Percentiles rank a stretch among this genome's conserved stretches.
Evolutionary conservation across 208 protist genomes (phyloP).

Genomic region (Leishmania aethiopica): DNA sequence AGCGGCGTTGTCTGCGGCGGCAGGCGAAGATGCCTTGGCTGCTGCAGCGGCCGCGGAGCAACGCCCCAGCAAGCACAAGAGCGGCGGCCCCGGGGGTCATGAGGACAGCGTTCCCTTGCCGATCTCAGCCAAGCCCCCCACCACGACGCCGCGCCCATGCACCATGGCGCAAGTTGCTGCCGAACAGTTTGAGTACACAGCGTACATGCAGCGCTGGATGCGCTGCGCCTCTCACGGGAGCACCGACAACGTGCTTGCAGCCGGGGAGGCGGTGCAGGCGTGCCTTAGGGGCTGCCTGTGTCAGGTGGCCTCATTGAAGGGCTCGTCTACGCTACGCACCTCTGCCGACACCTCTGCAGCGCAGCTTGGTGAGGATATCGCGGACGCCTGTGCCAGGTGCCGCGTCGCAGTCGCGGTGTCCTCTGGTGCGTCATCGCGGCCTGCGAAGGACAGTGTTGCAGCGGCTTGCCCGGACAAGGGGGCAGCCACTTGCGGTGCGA

Average conservation of each 20-base stretch:
- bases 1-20: slow-evolving; percentile 8
- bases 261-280: slow-evolving; percentile 7
- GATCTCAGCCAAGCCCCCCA: background rate
- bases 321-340: slow-evolving; percentile 22
- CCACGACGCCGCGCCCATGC: slow-evolving; percentile 12
- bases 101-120: background rate
- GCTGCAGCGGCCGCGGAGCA: background rate
- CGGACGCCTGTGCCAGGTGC: background rate
- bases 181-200: slow-evolving; percentile 32
- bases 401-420: background rate
- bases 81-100: background rate
- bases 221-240: background rate
- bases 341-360: slow-evolving; percentile 20
- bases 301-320: slow-evolving; percentile 16
- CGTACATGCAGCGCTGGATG: slow-evolving; percentile 24
- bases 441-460: background rate
- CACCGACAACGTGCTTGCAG: background rate
- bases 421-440: background rate
- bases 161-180: slow-evolving; percentile 45
- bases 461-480: background rate
- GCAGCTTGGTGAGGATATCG: slow-evolving; percentile 25
- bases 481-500: background rate
- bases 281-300: slow-evolving; percentile 21
- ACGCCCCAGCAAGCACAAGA: slow-evolving; percentile 22
- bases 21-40: slow-evolving; percentile 5